Evolutionary conservation across 805 yeast species (phyloP).

Genomic region (Ogataea saltuana): DNA sequence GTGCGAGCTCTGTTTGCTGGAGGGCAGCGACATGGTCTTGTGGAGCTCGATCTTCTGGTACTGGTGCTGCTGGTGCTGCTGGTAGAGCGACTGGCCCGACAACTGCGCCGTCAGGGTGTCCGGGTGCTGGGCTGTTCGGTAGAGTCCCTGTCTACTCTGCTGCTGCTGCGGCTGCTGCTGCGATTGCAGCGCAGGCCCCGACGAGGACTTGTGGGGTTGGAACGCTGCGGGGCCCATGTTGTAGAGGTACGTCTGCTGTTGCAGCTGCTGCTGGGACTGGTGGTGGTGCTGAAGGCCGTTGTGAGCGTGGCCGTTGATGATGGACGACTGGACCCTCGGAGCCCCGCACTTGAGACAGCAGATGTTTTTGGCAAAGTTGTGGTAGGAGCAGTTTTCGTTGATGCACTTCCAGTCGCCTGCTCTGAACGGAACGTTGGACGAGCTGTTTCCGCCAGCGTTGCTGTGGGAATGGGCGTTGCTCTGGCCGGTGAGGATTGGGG

Average conservation of each 20-base stretch:
- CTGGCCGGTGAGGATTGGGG: slow-evolving; percentile 13
- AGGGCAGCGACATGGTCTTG: slow-evolving; percentile 17
- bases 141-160: no score
- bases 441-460: slow-evolving; percentile 15
- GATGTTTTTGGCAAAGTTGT: slow-evolving; percentile 88
- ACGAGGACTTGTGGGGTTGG: no score
- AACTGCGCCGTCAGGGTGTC: no score
- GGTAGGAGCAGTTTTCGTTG: slow-evolving; percentile 77
- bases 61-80: slow-evolving; percentile 10
- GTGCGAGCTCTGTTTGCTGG: slow-evolving; percentile 17
- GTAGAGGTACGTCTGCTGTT: slow-evolving; percentile 7
- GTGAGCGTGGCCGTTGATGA: slow-evolving; percentile 34
- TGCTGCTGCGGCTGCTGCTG: not conserved
- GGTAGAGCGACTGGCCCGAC: not conserved
- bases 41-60: slow-evolving; percentile 18
- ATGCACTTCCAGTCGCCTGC: slow-evolving; percentile 97
- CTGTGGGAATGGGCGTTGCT: slow-evolving; percentile 22
- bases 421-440: slow-evolving; percentile 76
- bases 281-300: slow-evolving; percentile 25
- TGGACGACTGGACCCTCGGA: slow-evolving; percentile 47
- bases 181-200: no score
- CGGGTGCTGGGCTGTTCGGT: not conserved
- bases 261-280: slow-evolving; percentile 11
- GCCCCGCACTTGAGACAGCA: slow-evolving; percentile 88
- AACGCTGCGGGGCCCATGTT: no score